phyloP scores from a whole-genome alignment of 768 basidiomycete genomes.

The Russula earlei region DNA sequence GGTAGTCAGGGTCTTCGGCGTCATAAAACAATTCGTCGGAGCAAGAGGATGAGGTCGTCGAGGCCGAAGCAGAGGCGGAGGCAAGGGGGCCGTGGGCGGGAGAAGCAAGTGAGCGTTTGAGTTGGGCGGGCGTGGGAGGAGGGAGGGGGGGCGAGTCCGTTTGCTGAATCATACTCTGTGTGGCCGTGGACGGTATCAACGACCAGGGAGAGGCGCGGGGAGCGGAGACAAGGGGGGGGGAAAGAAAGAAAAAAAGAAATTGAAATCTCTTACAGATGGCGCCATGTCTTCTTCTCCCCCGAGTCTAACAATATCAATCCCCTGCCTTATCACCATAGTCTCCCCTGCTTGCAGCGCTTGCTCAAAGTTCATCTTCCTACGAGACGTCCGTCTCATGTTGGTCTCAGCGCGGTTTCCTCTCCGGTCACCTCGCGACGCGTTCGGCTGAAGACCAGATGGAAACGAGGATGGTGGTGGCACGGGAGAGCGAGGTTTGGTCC shows the following conservation, averaged over 20 bases:
- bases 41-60: constrained; percentile 42
- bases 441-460: constrained; percentile 44
- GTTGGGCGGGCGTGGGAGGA: constrained; percentile 58
- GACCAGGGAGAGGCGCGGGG: too few relatives aligned
- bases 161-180: constrained; percentile 35
- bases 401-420: constrained; percentile 25
- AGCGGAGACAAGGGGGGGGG: constrained; percentile 27
- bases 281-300: constrained; percentile 48
- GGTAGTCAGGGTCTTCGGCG: constrained; percentile 55
- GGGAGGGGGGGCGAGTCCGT: constrained; percentile 53
- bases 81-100: constrained; percentile 20
- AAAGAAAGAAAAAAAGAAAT: too few relatives aligned
- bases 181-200: too few relatives aligned
- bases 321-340: constrained; percentile 62
- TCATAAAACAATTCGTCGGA: constrained; percentile 55
- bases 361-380: constrained; percentile 77
- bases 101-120: constrained; percentile 26
- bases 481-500: constrained; percentile 33
- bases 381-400: constrained; percentile 49
- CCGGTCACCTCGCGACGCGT: constrained; percentile 41
- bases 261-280: constrained; percentile 31
- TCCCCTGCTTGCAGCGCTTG: constrained; percentile 56
- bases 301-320: constrained; percentile 57
- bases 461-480: constrained; percentile 40
- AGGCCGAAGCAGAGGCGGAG: constrained; percentile 24